A percentile compares a stretch with the other conserved stretches of the same genome.
These are phyloP conservation scores for Neofusicoccum ribis DNA, from an alignment of 2,329 filamentous ascomycete species.

Conservation along the genomic window DNA sequence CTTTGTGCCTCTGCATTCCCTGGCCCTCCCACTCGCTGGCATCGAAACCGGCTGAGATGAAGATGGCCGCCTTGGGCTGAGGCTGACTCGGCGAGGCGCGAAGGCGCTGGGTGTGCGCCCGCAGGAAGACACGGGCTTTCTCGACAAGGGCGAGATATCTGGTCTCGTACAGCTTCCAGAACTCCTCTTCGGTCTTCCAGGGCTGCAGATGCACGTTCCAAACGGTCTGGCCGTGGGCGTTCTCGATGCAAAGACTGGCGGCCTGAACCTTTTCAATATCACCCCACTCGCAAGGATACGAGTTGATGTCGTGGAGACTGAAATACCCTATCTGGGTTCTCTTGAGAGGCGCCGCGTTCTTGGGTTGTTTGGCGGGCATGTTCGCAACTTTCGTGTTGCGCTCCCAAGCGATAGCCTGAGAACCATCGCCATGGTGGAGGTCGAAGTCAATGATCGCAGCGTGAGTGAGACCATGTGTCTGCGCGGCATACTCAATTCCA, in stretches of 20 bases:
- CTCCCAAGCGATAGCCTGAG: conserved; percentile 88
- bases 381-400: conserved; percentile 72
- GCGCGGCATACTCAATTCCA: conserved; percentile 86
- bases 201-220: conserved; percentile 95
- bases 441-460: conserved; percentile 65
- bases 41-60: conserved; percentile 94
- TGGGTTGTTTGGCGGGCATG: conserved; percentile 58
- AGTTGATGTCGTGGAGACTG: conserved; percentile 97
- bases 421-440: conserved; percentile 60
- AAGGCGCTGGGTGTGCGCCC: conserved; percentile 67
- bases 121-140: conserved; percentile 78
- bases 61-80: conserved; percentile 79
- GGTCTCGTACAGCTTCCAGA: conserved; percentile 83
- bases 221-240: conserved; percentile 87
- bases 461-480: conserved; percentile 84
- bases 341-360: conserved; percentile 74
- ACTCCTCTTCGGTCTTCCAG: conserved; percentile 80
- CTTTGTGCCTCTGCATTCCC: conserved; percentile 93
- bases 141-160: conserved; percentile 76
- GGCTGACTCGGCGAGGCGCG: conserved; percentile 57
- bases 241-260: conserved; percentile 90
- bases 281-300: conserved; percentile 93
- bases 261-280: conserved; percentile 91
- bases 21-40: conserved; percentile 91
- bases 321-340: conserved; percentile 92